phyloP scores from a whole-genome alignment of 1,284 basidiomycete species.

The Ustilago hordei region DNA sequence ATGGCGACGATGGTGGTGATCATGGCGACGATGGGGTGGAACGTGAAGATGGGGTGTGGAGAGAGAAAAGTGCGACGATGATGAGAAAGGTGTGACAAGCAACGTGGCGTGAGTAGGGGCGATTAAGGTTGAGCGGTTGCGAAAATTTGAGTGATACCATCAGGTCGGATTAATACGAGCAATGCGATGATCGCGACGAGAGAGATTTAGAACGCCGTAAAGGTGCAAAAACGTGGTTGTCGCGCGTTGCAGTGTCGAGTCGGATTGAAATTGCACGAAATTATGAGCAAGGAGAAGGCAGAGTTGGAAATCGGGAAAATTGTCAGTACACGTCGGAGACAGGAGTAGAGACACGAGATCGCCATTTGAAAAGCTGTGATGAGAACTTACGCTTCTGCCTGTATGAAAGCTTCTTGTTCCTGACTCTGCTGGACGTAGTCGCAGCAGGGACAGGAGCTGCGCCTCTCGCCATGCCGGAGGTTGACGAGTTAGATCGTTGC shows the following conservation, averaged over 20 bases:
- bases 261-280: constrained; percentile 3
- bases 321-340: constrained; percentile 17
- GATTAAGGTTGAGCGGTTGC: background rate
- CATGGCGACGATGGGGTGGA: constrained; percentile 2
- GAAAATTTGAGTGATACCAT: constrained; percentile 15
- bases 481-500: constrained; percentile 44
- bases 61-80: background rate
- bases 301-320: constrained; percentile 15
- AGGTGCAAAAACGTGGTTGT: constrained; percentile 2
- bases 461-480: constrained; percentile 54
- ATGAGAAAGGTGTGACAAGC: background rate
- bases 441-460: constrained; percentile 53
- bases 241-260: constrained; percentile 2
- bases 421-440: constrained; percentile 62
- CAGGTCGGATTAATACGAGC: constrained; percentile 20
- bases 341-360: background rate
- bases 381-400: constrained; percentile 59
- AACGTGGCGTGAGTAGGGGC: background rate
- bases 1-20: background rate
- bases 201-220: constrained; percentile 17
- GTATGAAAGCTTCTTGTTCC: constrained; percentile 63
- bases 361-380: background rate
- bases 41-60: background rate
- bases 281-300: constrained; percentile 13
- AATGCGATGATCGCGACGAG: constrained; percentile 28